These are phyloP conservation scores for Zygosaccharomyces rouxii DNA, from an alignment of 805 yeast species.

Conservation along the genomic window DNA sequence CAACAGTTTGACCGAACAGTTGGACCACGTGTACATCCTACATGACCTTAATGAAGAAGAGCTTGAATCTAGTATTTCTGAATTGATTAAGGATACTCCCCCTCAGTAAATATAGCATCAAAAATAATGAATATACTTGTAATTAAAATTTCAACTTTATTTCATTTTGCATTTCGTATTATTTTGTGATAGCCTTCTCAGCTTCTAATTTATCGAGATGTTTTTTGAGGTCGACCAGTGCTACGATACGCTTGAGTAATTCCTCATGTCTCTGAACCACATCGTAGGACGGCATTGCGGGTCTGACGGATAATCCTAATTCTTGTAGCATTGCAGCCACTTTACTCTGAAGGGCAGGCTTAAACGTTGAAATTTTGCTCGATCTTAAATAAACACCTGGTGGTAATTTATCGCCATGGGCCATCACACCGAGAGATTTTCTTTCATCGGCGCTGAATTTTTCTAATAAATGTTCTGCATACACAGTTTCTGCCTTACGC, in stretches of 20 bases:
- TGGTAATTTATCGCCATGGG: constrained; percentile 63
- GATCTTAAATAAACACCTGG: constrained; percentile 86
- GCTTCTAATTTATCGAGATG: constrained; percentile 84
- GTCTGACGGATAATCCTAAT: constrained; percentile 71
- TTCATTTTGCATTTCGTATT: not conserved
- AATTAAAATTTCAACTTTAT: not conserved
- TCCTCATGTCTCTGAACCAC: constrained; percentile 76
- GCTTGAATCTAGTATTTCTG: not conserved
- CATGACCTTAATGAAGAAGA: not conserved
- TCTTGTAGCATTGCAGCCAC: constrained; percentile 65
- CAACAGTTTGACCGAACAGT: not conserved
- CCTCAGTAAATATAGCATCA: not conserved
- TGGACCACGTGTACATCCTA: not conserved
- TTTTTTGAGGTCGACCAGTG: constrained; percentile 75
- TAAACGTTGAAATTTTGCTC: constrained; percentile 67
- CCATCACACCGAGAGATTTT: constrained; percentile 75
- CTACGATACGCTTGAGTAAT: constrained; percentile 61
- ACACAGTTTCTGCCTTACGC: constrained; percentile 31
- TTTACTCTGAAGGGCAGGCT: constrained; percentile 68
- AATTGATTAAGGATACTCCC: not conserved
- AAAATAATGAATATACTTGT: not conserved
- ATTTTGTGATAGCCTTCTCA: constrained; percentile 53
- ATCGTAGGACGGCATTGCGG: constrained; percentile 80
- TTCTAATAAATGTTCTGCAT: constrained; percentile 33
- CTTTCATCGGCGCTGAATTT: constrained; percentile 71